Evolutionary conservation across 139 green algal species (phyloP).

Genomic region (Haematococcus sp.): DNA sequence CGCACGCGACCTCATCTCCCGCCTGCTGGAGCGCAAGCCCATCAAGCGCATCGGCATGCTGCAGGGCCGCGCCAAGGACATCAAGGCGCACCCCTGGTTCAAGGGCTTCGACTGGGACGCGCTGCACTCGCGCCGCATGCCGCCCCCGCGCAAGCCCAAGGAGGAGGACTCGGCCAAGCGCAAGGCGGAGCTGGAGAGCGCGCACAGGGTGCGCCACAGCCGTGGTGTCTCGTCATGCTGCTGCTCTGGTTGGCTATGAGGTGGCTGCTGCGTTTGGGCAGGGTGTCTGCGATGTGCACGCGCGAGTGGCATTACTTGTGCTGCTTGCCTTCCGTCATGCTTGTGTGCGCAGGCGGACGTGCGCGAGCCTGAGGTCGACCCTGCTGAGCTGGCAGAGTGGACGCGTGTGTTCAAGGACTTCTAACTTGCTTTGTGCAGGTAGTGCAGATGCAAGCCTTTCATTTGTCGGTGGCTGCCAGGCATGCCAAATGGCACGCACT

Average conservation of each 20-base stretch:
- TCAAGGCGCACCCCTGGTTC: conserved; percentile 95
- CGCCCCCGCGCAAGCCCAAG: conserved; percentile 26
- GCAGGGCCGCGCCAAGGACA: conserved; percentile 64
- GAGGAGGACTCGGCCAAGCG: conserved; percentile 23
- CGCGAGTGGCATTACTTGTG: no score
- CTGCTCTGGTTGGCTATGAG: no score
- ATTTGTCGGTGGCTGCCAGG: no score
- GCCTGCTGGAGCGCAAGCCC: conserved; percentile 88
- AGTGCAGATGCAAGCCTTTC: no score
- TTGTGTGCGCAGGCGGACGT: conserved; percentile 5
- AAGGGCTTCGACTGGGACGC: conserved; percentile 87
- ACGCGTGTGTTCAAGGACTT: conserved; percentile 19
- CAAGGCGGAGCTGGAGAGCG: conserved; percentile 19
- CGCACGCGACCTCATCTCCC: conserved; percentile 66
- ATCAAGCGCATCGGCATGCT: conserved; percentile 86
- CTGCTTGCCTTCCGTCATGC: no score
- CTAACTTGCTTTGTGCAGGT: no score
- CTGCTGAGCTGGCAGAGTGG: conserved; percentile 22
- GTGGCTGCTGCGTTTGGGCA: no score
- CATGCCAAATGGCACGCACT: no score
- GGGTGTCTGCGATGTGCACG: no score
- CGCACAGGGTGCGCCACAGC: no score
- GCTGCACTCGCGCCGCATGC: conserved; percentile 74
- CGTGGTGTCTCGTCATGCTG: no score
- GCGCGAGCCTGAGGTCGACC: background rate